These are phyloP conservation scores for Teratosphaeria viscida DNA, from an alignment of 2,329 filamentous ascomycete genomes.

Conservation along the genomic window DNA sequence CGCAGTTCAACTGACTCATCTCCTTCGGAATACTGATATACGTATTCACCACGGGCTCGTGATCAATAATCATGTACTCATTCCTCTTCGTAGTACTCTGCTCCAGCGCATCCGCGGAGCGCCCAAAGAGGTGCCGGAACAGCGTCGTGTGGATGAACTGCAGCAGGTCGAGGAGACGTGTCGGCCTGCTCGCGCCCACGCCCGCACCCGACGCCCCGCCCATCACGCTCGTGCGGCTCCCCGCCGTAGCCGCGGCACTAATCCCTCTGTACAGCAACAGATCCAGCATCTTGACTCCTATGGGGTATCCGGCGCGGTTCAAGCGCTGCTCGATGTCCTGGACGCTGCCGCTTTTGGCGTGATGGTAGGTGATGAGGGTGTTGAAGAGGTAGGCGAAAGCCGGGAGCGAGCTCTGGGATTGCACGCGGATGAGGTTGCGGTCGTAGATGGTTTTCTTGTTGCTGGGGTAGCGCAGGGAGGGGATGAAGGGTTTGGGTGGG, in stretches of 20 bases:
- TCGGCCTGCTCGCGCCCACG: conserved; percentile 51
- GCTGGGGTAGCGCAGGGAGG: conserved; percentile 73
- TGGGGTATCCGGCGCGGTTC: conserved; percentile 59
- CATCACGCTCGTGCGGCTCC: conserved; percentile 29
- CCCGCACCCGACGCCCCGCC: conserved; percentile 54
- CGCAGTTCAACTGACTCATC: conserved; percentile 94
- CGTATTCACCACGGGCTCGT: conserved; percentile 89
- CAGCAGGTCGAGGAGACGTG: conserved; percentile 79
- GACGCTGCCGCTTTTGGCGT: conserved; percentile 80
- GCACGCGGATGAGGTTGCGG: conserved; percentile 80
- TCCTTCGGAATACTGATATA: conserved; percentile 96
- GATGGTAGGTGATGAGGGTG: conserved; percentile 94
- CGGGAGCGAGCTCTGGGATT: conserved; percentile 79
- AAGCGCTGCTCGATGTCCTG: conserved; percentile 64
- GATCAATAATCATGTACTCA: conserved; percentile 99
- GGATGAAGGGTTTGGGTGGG: conserved; percentile 23
- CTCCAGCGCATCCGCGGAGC: conserved; percentile 85
- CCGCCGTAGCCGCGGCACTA: neutral
- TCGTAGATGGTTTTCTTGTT: conserved; percentile 98
- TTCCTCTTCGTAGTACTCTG: conserved; percentile 76
- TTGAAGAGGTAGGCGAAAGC: conserved; percentile 94
- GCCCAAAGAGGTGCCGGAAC: conserved; percentile 85
- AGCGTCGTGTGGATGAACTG: conserved; percentile 91
- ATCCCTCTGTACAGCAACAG: conserved; percentile 68
- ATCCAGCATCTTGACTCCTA: conserved; percentile 89